phyloP scores from a whole-genome alignment of 2,329 filamentous ascomycete species.

The Clonostachys sp. region DNA sequence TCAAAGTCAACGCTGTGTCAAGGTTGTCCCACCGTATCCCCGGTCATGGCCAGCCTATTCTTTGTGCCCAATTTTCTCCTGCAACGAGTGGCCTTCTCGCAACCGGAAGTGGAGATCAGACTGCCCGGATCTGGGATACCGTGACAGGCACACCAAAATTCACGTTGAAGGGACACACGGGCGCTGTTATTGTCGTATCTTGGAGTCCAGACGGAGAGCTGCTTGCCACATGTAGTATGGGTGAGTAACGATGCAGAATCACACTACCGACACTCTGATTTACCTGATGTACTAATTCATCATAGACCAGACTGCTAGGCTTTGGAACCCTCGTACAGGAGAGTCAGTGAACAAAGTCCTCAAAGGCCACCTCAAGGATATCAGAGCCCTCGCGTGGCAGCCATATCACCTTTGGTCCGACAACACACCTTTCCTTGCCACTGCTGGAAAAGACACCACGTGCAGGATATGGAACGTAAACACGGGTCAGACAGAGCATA shows the following conservation, averaged over 20 bases:
- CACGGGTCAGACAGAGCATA: conserved; percentile 72
- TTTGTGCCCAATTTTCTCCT: conserved; percentile 82
- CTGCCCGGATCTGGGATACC: conserved; percentile 89
- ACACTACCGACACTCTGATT: not conserved
- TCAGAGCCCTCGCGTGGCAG: conserved; percentile 86
- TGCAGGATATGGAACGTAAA: conserved; percentile 84
- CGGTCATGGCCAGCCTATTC: conserved; percentile 87
- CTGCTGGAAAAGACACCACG: conserved; percentile 84
- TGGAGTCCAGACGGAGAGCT: conserved; percentile 81
- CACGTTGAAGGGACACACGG: conserved; percentile 81
- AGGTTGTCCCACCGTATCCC: conserved; percentile 84
- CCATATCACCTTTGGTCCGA: conserved; percentile 79
- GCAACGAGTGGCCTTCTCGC: conserved; percentile 72
- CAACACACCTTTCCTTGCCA: conserved; percentile 75
- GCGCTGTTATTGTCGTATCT: conserved; percentile 83
- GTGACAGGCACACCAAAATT: conserved; percentile 86
- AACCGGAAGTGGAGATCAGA: conserved; percentile 87
- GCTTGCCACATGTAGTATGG: conserved; percentile 84
- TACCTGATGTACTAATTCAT: not conserved
- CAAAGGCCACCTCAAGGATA: conserved; percentile 85
- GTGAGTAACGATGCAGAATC: not conserved
- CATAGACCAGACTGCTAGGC: conserved; percentile 74
- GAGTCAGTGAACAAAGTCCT: conserved; percentile 64
- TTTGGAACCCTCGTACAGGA: conserved; percentile 85
- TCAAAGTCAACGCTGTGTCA: conserved; percentile 87